A percentile compares a stretch with the other conserved stretches of the same genome.
phyloP scores from a whole-genome alignment of 306 rosid species.

The Medicago truncatula region MtrunA17r5.0-ANR NC_053045.1:37779001-37779500 shows the following conservation, averaged over 20 bases:
- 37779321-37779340: slow-evolving; percentile 13
- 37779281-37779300: not conserved
- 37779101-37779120: no score
- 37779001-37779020: not conserved
- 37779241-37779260: not conserved
- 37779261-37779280: slow-evolving; percentile 3
- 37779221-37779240: no score
- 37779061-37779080: no score
- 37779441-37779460: not conserved
- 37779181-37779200: no score
- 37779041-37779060: not conserved
- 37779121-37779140: no score
- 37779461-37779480: slow-evolving; percentile 1
- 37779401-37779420: slow-evolving; percentile 14
- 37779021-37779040: slow-evolving; percentile 4
- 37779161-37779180: no score
- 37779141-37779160: no score
- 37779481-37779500: not conserved
- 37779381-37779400: slow-evolving; percentile 9
- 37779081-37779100: no score
- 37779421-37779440: slow-evolving; percentile 1
- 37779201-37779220: no score
- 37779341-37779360: slow-evolving; percentile 18
- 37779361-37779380: slow-evolving; percentile 33
- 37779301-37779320: slow-evolving; percentile 4